Evolutionary conservation across 352 stramenopile species (phyloP).

Genomic region (Globisporangium parvum): DNA sequence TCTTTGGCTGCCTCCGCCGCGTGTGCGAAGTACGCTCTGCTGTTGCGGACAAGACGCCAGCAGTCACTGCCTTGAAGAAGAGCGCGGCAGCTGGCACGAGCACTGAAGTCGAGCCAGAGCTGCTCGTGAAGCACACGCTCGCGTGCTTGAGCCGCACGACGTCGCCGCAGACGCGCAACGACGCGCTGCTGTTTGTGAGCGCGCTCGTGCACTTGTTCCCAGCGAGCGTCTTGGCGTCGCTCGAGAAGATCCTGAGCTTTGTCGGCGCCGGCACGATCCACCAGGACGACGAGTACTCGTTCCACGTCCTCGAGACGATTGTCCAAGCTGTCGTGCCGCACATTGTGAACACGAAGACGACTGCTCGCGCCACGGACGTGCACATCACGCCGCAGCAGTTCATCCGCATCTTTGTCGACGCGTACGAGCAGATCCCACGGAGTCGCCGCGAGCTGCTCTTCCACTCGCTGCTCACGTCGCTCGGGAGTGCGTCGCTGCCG

Average conservation of each 20-base stretch:
- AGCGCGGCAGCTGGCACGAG: constrained; percentile 10
- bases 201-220: constrained; percentile 73
- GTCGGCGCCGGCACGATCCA: constrained; percentile 49
- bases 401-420: constrained; percentile 68
- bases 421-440: constrained; percentile 60
- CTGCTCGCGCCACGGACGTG: constrained; percentile 1
- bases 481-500: constrained; percentile 44
- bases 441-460: constrained; percentile 58
- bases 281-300: constrained; percentile 83
- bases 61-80: neutral
- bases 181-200: constrained; percentile 77
- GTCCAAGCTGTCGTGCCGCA: constrained; percentile 75
- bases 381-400: constrained; percentile 67
- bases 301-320: constrained; percentile 84
- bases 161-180: constrained; percentile 75
- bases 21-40: constrained; percentile 45
- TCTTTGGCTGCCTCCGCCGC: constrained; percentile 71
- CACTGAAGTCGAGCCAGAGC: constrained; percentile 37
- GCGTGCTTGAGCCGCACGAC: constrained; percentile 53
- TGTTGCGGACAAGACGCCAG: constrained; percentile 4
- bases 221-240: constrained; percentile 55
- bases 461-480: constrained; percentile 45
- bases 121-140: constrained; percentile 78
- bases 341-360: constrained; percentile 30
- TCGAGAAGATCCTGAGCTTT: constrained; percentile 78